Evolutionary conservation across 805 yeast genomes (phyloP), one percentile per base, ranked within the genome.

Genomic region (Barnettozyma sp.): DNA sequence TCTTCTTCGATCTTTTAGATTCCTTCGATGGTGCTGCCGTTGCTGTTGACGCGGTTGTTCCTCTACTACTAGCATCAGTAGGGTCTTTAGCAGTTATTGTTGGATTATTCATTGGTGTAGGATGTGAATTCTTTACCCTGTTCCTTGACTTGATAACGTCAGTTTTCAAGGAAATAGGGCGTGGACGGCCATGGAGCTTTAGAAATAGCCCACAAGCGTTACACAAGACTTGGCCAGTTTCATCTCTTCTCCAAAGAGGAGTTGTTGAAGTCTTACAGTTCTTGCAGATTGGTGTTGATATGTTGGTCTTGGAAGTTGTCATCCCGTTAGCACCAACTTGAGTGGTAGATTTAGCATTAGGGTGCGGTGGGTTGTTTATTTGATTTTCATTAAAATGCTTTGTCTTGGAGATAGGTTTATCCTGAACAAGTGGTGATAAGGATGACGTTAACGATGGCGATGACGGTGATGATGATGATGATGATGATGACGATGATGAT

Each of bases 181-280:
- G 70, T 25, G 95, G 85, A 36, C 94, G 73, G 17, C 96, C 95
- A 55, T 88, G 97, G 27, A 88, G 70, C 60, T 88, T 88, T 41
- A 87, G 62, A 52, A 86, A 86, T 33, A 86, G 65, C 0, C 96
- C 96, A 64, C 96, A 86, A 8, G 97, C 97, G 62, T 88, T 88
- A 59, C 97, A 88, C 32, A 88, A 68, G 22, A 88, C 94, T 49
- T 79, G 81, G 12, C 94, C 94, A 9, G 83, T 75, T 52, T 87
- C 96, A 60, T 88, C 96, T 44, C 97, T 70, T 59, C 97, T 72
- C 97, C 97, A 88, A 20, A 88, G 65, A 1, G 97, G 97, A 2
- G 97, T 88, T 2, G 92, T 88, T 40, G 86, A 82, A 2, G 97
- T 88, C 51, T 80, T 73, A 63, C 97, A 88, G 59, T 88, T 88